Percentiles rank a stretch among this genome's conserved stretches.
Conservation (phyloP, 441 rosid species). For the Populus tomentosa region DNA sequence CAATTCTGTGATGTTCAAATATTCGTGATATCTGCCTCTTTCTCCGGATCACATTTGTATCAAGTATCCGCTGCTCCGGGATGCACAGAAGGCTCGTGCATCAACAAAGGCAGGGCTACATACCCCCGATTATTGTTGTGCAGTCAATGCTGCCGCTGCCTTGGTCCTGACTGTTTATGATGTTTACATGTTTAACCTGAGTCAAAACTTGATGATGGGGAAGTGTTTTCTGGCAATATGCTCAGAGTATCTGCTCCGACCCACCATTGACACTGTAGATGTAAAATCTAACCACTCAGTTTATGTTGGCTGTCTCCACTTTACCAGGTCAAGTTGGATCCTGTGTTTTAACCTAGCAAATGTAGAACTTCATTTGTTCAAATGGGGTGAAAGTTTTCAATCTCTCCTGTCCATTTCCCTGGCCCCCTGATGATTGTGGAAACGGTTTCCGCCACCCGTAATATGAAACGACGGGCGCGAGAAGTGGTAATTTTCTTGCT, state of each 20-base stretch:
- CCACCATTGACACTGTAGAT: conserved; percentile 14
- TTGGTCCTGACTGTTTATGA: neutral
- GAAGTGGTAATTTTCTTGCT: neutral
- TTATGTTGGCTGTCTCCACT: neutral
- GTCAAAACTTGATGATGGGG: neutral
- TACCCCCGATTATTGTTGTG: neutral
- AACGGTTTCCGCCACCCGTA: neutral
- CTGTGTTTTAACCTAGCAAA: neutral
- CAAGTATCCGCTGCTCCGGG: neutral
- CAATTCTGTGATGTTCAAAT: conserved; percentile 10
- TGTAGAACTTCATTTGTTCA: conserved; percentile 14
- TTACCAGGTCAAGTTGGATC: conserved; percentile 4
- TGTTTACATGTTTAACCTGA: neutral
- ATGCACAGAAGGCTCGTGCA: conserved; percentile 4
- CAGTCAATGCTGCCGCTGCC: conserved; percentile 2
- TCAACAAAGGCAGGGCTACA: neutral
- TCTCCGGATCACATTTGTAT: conserved; percentile 1
- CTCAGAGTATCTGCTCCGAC: conserved; percentile 1
- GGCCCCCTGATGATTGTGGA: neutral
- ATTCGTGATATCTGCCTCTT: conserved; percentile 2
- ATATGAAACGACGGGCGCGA: neutral
- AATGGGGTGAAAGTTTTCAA: neutral
- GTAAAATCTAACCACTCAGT: conserved; percentile 7
- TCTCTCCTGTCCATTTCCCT: neutral
- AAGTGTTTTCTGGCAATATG: conserved; percentile 11